Conservation (phyloP, 495 filamentous ascomycete species). For the Oidiodendron maius region DNA sequence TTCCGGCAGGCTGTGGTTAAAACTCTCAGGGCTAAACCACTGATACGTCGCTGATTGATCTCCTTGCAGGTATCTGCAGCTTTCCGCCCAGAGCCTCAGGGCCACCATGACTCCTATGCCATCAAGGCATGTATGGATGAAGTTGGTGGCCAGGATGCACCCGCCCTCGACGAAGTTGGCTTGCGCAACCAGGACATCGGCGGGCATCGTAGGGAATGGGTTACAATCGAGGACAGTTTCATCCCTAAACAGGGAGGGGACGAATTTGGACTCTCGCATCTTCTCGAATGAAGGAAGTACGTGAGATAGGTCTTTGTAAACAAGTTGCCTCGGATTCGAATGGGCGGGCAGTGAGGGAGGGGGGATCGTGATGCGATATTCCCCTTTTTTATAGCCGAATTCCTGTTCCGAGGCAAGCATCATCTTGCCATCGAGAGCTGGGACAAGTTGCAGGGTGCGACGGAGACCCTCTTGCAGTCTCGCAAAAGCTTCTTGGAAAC, state of each 20-base stretch:
- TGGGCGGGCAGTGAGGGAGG: conserved; percentile 11
- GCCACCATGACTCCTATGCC: conserved; percentile 26
- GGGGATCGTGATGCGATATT: conserved; percentile 21
- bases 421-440: conserved; percentile 26
- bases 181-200: conserved; percentile 26
- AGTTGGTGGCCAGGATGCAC: conserved; percentile 40
- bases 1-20: conserved; percentile 31
- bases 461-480: conserved; percentile 24
- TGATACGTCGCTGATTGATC: conserved; percentile 24
- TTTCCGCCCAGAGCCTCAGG: conserved; percentile 28
- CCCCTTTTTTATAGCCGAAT: conserved; percentile 24
- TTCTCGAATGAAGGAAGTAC: conserved; percentile 25
- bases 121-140: conserved; percentile 47
- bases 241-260: conserved; percentile 22
- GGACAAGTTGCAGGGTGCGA: conserved; percentile 26
- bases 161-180: conserved; percentile 32
- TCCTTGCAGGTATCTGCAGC: conserved; percentile 29
- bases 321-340: conserved; percentile 12
- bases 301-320: conserved; percentile 19
- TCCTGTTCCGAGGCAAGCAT: conserved; percentile 25
- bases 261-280: conserved; percentile 20
- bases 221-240: conserved; percentile 17
- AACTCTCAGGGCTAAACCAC: conserved; percentile 29
- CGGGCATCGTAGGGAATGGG: conserved; percentile 26
- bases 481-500: conserved; percentile 22